Conservation (phyloP, 2,329 filamentous ascomycete species). For the Cucurbitaria berberidis region DNA sequence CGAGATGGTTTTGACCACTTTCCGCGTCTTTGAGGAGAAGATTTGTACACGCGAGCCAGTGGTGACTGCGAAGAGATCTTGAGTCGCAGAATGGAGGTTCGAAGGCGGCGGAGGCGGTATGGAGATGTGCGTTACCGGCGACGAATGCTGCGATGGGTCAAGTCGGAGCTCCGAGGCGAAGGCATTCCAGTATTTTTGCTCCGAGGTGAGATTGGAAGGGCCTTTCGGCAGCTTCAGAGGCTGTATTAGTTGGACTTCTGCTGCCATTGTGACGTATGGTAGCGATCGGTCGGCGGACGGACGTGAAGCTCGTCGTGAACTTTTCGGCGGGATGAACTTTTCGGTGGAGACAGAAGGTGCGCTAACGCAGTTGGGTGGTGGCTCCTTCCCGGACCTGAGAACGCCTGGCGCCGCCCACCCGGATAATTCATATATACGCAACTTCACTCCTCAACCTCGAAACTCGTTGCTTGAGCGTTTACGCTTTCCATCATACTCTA, state of each 20-base stretch:
- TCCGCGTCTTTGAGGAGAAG: conserved; percentile 89
- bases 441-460: neutral
- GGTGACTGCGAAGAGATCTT: conserved; percentile 88
- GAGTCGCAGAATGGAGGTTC: conserved; percentile 47
- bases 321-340: conserved; percentile 25
- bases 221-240: conserved; percentile 83
- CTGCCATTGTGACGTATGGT: conserved; percentile 68
- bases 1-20: conserved; percentile 91
- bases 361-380: conserved; percentile 14
- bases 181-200: conserved; percentile 94
- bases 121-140: conserved; percentile 89
- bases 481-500: neutral
- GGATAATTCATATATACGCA: conserved; percentile 2
- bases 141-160: conserved; percentile 82
- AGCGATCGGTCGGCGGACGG: conserved; percentile 14
- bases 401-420: neutral
- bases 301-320: conserved; percentile 16
- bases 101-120: conserved; percentile 60
- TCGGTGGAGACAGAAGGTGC: conserved; percentile 22
- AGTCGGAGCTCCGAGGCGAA: conserved; percentile 92
- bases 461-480: neutral
- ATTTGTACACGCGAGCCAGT: conserved; percentile 92
- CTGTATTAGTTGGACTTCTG: conserved; percentile 79
- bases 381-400: conserved; percentile 7
- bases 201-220: conserved; percentile 82